phyloP scores from a whole-genome alignment of 257 asterid genomes.

The Knoxia roxburghii region DNA sequence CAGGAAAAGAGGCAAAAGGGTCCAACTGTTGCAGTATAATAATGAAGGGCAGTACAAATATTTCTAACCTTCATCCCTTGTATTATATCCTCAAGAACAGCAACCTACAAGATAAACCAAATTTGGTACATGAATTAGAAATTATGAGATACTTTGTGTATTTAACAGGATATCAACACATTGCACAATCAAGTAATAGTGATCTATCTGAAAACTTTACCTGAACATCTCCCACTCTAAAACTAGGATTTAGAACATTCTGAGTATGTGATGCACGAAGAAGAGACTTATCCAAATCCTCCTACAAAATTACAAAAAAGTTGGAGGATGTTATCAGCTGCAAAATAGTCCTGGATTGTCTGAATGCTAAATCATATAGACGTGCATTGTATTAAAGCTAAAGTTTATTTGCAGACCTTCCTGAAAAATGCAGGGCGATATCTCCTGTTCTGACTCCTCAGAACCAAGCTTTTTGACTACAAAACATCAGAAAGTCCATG shows the following conservation, averaged over 20 bases:
- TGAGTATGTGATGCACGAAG: conserved; percentile 64
- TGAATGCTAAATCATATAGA: no score
- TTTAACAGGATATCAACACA: background rate
- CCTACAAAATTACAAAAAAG: conserved; percentile 37
- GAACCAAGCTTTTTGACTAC: conserved; percentile 77
- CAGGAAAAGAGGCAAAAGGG: background rate
- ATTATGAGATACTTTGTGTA: background rate
- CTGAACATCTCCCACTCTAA: conserved; percentile 67
- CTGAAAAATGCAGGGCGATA: conserved; percentile 89
- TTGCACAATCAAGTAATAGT: no score
- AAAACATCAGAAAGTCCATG: conserved; percentile 9
- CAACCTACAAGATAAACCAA: conserved; percentile 47
- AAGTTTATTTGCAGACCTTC: conserved; percentile 48
- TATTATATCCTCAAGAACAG: conserved; percentile 78
- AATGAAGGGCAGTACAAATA: background rate
- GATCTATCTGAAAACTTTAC: conserved; percentile 24
- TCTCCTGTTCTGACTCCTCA: conserved; percentile 68
- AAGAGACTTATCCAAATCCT: conserved; percentile 75
- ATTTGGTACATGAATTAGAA: background rate
- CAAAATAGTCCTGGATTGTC: conserved; percentile 3
- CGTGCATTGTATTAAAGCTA: background rate
- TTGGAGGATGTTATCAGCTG: background rate
- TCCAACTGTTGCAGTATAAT: background rate
- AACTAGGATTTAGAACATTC: conserved; percentile 55
- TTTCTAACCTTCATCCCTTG: conserved; percentile 78